Base-by-base conservation (phyloP, 352 stramenopile species). In the Globisporangium splendens region DNA sequence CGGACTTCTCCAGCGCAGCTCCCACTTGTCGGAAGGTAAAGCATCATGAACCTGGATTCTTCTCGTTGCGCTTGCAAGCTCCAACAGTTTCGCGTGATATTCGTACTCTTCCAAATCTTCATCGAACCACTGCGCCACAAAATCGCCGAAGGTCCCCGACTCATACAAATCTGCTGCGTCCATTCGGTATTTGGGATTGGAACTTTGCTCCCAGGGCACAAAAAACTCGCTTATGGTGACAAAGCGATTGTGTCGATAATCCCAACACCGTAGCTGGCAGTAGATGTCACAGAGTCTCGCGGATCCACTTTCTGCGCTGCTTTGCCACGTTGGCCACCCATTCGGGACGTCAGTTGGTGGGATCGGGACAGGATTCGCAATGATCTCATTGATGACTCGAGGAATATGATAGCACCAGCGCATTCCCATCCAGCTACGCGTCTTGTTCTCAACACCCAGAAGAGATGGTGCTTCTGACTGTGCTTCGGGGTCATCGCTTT, bases 381-480 rank as follows among this genome's bases (percentile, higher is more conserved):
- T 54, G 33, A 93, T 76, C 47, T 74, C 71, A 33, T 56, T 54
- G 33, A 94, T 62, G 46, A 60, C 72, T 55, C 85, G 73, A 38
- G 85, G 83, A 20, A 93, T 61, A 35, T 88, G 77, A 49, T 94
- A 94, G 33, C 75, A 83, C 85, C 85, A 94, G 21, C 75, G 82
- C 75, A 94, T 84, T 31, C 65, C 70, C 81, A 93, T 86, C 77
- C 81, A 93, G 20, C 80, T 79, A 21, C 71, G 70, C 0, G 80
- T 93, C 53, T 73, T 73, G 24, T 80, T 83, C 31, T 73, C 67
- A 46, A 85, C 44, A 12, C 58, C 66, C 4, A 66, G 56, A 17
- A 69, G 50, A 1, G 51, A 60, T 38, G 68, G 48, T 5, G 20
- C 43, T n/a, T 77, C 65, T 46, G 58, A 46, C 31, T 22, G 56